Percentiles rank a stretch among this genome's conserved stretches.
Evolutionary conservation across 2,329 filamentous ascomycete genomes (phyloP).

Genomic region (Massarina eburnea): DNA sequence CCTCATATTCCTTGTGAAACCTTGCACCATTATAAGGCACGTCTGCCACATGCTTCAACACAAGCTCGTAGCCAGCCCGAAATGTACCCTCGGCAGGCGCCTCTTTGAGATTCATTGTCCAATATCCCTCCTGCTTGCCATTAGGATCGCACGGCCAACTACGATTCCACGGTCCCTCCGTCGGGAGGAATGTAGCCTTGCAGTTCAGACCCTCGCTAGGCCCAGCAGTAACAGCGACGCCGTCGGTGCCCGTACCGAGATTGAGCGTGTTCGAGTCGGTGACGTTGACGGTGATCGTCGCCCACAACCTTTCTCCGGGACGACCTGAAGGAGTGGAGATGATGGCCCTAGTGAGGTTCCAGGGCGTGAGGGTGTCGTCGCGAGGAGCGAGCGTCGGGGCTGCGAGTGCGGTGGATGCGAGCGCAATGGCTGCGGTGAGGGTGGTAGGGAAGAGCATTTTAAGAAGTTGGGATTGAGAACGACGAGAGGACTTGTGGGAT

Average conservation of each 20-base stretch:
- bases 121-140: slow-evolving; percentile 22
- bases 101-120: slow-evolving; percentile 22
- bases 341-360: slow-evolving; percentile 17
- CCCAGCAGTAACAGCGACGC: slow-evolving; percentile 12
- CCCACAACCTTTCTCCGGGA: slow-evolving; percentile 23
- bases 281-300: slow-evolving; percentile 22
- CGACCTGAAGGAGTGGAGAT: slow-evolving; percentile 19
- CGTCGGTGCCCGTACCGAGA: slow-evolving; percentile 9
- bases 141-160: slow-evolving; percentile 27
- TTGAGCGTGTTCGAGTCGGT: slow-evolving; percentile 29
- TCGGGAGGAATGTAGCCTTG: slow-evolving; percentile 23
- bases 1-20: not conserved
- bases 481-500: not conserved
- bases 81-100: not conserved
- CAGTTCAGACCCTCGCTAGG: slow-evolving; percentile 27
- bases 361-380: slow-evolving; percentile 19
- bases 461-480: not conserved
- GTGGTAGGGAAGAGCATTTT: slow-evolving; percentile 16
- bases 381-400: slow-evolving; percentile 12
- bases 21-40: no score
- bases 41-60: not conserved
- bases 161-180: slow-evolving; percentile 20
- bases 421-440: slow-evolving; percentile 8
- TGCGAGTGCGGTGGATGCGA: slow-evolving; percentile 9
- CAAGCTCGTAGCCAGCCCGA: not conserved